Evolutionary conservation across 129 eudicot genomes (phyloP).

Genomic region (Artemisia tridentata): DNA sequence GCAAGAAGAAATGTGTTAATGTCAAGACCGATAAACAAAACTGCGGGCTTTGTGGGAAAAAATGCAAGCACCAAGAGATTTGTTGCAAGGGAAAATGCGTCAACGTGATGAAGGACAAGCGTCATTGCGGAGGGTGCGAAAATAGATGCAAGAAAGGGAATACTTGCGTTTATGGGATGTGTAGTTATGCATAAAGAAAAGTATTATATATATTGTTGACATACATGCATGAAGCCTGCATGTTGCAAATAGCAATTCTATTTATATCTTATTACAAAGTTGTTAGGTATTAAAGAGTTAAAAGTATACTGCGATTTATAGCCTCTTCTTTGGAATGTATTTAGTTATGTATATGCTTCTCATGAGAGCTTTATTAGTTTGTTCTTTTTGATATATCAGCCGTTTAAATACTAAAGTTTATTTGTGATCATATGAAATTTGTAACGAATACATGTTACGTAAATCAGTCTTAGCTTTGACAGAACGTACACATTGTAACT

Average conservation of each 20-base stretch:
- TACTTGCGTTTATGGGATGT: conserved; percentile 50
- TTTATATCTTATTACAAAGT: conserved; percentile 11
- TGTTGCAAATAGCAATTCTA: conserved; percentile 14
- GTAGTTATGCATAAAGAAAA: conserved; percentile 49
- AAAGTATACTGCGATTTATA: background rate
- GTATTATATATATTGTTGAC: background rate
- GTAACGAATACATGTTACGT: too few relatives aligned
- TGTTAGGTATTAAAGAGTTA: background rate
- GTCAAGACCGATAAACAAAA: conserved; percentile 46
- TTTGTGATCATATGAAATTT: too few relatives aligned
- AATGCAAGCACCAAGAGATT: conserved; percentile 48
- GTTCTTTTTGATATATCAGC: too few relatives aligned
- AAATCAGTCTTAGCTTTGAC: too few relatives aligned
- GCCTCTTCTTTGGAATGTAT: too few relatives aligned
- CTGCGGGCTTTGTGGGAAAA: conserved; percentile 56
- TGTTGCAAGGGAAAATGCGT: conserved; percentile 70
- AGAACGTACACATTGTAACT: too few relatives aligned
- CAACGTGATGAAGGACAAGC: conserved; percentile 34
- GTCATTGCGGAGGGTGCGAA: conserved; percentile 58
- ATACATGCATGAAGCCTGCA: background rate
- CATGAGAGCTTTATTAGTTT: too few relatives aligned
- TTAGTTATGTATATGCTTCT: too few relatives aligned
- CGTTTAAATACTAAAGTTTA: too few relatives aligned
- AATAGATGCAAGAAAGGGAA: conserved; percentile 49
- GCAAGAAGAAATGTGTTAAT: conserved; percentile 61